Conservation (phyloP, 2,329 filamentous ascomycete genomes). For the Neonectria ditissima region DNA sequence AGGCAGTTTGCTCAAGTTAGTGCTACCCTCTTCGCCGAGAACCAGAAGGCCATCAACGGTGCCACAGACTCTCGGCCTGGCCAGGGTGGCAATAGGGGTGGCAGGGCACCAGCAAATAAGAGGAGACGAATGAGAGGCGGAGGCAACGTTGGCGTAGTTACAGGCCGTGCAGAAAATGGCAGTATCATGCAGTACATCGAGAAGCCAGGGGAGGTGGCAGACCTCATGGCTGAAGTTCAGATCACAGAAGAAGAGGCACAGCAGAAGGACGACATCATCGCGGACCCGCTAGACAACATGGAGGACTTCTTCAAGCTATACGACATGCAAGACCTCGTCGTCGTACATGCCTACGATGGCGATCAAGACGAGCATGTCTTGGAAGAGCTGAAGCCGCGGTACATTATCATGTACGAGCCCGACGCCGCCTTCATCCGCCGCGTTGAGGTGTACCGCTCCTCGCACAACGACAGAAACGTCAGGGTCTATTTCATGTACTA, state of each 20-base stretch:
- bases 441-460: slow-evolving; percentile 95
- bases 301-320: slow-evolving; percentile 93
- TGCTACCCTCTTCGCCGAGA: slow-evolving; percentile 80
- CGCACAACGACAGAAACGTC: slow-evolving; percentile 88
- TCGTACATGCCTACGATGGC: slow-evolving; percentile 93
- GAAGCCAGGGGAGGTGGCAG: slow-evolving; percentile 83
- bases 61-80: slow-evolving; percentile 68
- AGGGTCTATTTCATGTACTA: slow-evolving; percentile 98
- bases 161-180: slow-evolving; percentile 76
- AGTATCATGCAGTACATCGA: slow-evolving; percentile 84
- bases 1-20: slow-evolving; percentile 88
- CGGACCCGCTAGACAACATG: slow-evolving; percentile 88
- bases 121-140: slow-evolving; percentile 86
- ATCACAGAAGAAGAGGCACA: slow-evolving; percentile 81
- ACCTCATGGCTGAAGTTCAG: slow-evolving; percentile 83
- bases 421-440: slow-evolving; percentile 93
- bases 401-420: slow-evolving; percentile 99
- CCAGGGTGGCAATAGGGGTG: slow-evolving; percentile 64
- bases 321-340: slow-evolving; percentile 88
- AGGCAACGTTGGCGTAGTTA: slow-evolving; percentile 67
- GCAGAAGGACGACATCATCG: slow-evolving; percentile 79
- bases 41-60: slow-evolving; percentile 79
- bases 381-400: slow-evolving; percentile 91
- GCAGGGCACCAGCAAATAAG: slow-evolving; percentile 81
- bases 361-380: slow-evolving; percentile 97